Evolutionary conservation across 805 yeast genomes (phyloP).

Genomic region (Kluyveromyces aestuarii): DNA sequence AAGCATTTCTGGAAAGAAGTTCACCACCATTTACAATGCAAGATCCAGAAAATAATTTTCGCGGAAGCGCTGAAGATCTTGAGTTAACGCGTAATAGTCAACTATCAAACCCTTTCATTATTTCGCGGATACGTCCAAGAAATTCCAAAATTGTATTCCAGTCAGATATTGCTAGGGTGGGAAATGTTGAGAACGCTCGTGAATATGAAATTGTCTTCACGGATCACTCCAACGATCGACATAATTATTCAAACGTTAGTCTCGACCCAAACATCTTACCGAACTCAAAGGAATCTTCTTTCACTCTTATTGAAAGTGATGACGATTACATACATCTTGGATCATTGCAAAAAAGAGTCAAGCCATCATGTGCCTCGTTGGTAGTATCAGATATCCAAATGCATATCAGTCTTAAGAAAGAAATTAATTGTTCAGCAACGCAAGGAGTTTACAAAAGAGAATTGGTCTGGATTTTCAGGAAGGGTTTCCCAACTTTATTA

Average conservation of each 20-base stretch:
- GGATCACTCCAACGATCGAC: neutral
- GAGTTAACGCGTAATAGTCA: slow-evolving; percentile 11
- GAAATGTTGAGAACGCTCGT: neutral
- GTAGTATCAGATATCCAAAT: neutral
- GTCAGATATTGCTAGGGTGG: neutral
- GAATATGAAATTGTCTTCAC: neutral
- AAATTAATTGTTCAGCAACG: neutral
- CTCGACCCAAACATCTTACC: neutral
- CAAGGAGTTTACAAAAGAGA: slow-evolving; percentile 1
- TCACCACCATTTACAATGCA: neutral
- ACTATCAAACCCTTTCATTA: slow-evolving; percentile 17
- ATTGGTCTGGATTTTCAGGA: slow-evolving; percentile 4
- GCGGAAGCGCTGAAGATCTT: slow-evolving; percentile 10
- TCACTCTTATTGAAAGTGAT: neutral
- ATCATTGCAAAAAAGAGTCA: neutral
- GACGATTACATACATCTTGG: neutral
- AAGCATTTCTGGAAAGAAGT: neutral
- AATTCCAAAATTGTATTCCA: neutral
- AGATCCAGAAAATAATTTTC: neutral
- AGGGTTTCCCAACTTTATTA: slow-evolving; percentile 3
- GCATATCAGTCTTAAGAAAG: neutral
- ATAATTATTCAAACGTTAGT: neutral
- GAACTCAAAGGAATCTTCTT: neutral
- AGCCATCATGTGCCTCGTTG: neutral
- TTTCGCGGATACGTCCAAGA: neutral